Evolutionary conservation across 345 rosid species (phyloP).

Genomic region (Erysimum cheiranthoides): DNA sequence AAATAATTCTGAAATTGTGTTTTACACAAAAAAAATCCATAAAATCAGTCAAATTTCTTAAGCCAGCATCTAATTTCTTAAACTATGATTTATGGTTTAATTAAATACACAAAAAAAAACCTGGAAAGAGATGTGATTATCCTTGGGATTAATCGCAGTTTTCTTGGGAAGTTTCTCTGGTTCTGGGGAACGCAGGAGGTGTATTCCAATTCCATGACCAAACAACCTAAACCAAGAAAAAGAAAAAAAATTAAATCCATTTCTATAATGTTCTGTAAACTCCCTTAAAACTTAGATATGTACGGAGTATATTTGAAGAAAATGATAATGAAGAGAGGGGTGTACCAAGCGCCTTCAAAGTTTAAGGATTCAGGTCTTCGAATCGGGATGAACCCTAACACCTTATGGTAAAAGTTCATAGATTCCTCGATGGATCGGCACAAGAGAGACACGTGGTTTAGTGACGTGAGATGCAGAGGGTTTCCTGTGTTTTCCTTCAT

Average conservation of each 20-base stretch:
- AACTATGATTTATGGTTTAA: not conserved
- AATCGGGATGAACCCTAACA: slow-evolving; percentile 75
- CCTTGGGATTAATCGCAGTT: slow-evolving; percentile 61
- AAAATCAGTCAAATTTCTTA: not conserved
- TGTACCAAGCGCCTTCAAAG: slow-evolving; percentile 83
- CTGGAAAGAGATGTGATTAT: slow-evolving; percentile 83
- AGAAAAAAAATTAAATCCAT: not conserved
- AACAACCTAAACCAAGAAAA: slow-evolving; percentile 55
- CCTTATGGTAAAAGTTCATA: slow-evolving; percentile 63
- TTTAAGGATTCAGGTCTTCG: slow-evolving; percentile 69
- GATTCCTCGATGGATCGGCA: slow-evolving; percentile 73
- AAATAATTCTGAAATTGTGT: not conserved
- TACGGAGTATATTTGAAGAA: not conserved
- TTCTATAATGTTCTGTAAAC: not conserved
- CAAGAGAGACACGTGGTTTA: slow-evolving; percentile 74
- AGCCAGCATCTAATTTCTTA: not conserved
- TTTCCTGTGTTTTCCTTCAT: slow-evolving; percentile 49
- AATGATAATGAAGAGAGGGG: not conserved
- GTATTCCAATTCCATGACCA: slow-evolving; percentile 74
- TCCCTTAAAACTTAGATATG: not conserved
- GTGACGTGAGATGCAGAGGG: slow-evolving; percentile 66
- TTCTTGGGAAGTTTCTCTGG: slow-evolving; percentile 61
- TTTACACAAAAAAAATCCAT: not conserved
- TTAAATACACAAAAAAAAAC: slow-evolving; percentile 37
- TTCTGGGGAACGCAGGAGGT: slow-evolving; percentile 62